Evolutionary conservation across 2,329 filamentous ascomycete species (phyloP), one percentile per base, ranked within the genome.

Genomic region (Trichoderma brevicompactum): DNA sequence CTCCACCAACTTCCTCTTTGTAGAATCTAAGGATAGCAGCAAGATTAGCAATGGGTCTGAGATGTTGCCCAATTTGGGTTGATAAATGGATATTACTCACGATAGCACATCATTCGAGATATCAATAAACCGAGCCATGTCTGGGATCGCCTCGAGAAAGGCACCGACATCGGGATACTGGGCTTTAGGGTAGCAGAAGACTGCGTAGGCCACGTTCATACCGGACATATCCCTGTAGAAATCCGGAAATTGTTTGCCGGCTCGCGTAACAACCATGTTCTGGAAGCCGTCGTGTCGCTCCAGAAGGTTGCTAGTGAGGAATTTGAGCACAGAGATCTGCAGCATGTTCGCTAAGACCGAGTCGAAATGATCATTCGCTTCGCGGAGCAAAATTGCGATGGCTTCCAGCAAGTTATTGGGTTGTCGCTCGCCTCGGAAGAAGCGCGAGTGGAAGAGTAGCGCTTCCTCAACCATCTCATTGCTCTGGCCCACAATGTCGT

Each of bases 211-310:
- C 49, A 38, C 17, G 59, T 62, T 46, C 59, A 54, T 62, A 6
- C 59, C 40, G 6, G n/a, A 44, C 28, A 54, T 34, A 46, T 63
- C 60, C 60, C 60, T 63, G 60, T 54, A 63, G 34, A 46, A 46
- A 17, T 44, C 49, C 49, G 60, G 60, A 43, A 63, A 63, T 53
- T 63, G 41, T 38, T 46, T 54, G 23, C 60, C 60, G 49, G 50
- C 60, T 28, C 60, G 60, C 49, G 49, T 63, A 36, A 50, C 49
- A 7, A 12, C 17, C 49, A 63, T 46, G 32, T 63, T 53, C 49
- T 54, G 48, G 60, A 63, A 63, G 60, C 56, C 56, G 32, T 60
- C 44, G 34, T 49, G 43, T 13, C 43, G 43, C 56, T 49, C 56
- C 12, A 60, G 28, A 13, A 60, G 56, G 43, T 49, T 60, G 44